These are phyloP conservation scores for Verticillium klebahnii DNA, from an alignment of 2,329 filamentous ascomycete genomes.

Conservation along the genomic window DNA sequence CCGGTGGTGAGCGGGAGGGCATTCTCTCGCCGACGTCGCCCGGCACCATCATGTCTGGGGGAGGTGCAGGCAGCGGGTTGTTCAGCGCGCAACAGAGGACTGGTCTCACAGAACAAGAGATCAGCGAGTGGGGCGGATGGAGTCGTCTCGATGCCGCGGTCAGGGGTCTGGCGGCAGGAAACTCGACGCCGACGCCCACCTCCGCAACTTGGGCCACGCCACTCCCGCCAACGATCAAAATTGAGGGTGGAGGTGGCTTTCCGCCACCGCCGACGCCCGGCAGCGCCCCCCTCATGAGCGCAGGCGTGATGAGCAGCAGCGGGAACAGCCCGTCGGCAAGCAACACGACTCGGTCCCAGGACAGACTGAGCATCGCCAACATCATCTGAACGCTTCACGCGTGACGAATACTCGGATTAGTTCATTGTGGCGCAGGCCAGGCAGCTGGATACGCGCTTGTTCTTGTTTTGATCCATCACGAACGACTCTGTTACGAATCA, in stretches of 20 bases:
- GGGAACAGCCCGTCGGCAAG: constrained; percentile 21
- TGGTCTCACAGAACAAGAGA: constrained; percentile 51
- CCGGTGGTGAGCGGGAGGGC: constrained; percentile 50
- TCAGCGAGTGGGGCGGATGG: constrained; percentile 77
- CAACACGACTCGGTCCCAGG: constrained; percentile 18
- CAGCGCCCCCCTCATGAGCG: constrained; percentile 13
- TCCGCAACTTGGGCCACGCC: constrained; percentile 26
- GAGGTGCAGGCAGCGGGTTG: constrained; percentile 29
- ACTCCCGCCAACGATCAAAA: constrained; percentile 29
- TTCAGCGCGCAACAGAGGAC: constrained; percentile 44
- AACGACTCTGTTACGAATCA: neutral
- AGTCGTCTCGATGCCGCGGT: constrained; percentile 57
- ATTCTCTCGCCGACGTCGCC: constrained; percentile 11
- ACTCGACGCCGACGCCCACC: constrained; percentile 23
- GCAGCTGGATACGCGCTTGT: neutral
- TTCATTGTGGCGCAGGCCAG: neutral
- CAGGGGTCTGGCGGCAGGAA: constrained; percentile 21
- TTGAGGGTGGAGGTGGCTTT: constrained; percentile 20
- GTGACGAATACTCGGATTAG: no score
- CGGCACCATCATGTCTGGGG: constrained; percentile 8
- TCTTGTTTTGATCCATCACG: neutral
- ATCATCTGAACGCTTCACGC: constrained; percentile 38
- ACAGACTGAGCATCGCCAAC: constrained; percentile 38
- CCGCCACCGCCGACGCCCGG: constrained; percentile 18
- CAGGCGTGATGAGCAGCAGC: constrained; percentile 16